Evolutionary conservation across 495 filamentous ascomycete genomes (phyloP), one percentile per base, ranked within the genome.

Genomic region (Tuber magnatum): DNA sequence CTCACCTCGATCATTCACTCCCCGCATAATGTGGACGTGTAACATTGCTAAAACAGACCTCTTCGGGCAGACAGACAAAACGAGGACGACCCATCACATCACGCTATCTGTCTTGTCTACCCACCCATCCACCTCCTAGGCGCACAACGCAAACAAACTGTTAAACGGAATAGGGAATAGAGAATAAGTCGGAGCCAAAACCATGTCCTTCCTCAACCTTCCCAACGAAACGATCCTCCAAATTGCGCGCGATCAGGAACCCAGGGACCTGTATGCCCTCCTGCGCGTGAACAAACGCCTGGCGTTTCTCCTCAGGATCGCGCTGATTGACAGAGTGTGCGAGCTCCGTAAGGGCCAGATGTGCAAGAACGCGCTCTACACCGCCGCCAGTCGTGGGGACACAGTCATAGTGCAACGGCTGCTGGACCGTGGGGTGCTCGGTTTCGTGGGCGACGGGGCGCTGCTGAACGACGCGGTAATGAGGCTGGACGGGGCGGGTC

Each of bases 171-270:
- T n/a, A n/a, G n/a, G n/a, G n/a, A n/a, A n/a, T n/a, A n/a, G n/a
- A n/a, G 32, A 32, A 6, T 5, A 16, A 32, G 16, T 3, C n/a
- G 32, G 16, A 14, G 2, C 14, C 3, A 61, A 28, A 14, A 61
- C 48, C 24, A 61, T 61, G 51, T 28, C 51, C 3, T 6, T 77
- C 24, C 48, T 77, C 24, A 39, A 28, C 8, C 71, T 77, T 24
- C 73, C 75, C 22, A 75, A 77, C 16, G 68, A 77, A 48, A 48
- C 74, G 14, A 40, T 77, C 14, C 69, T 77, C 46, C 48, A 77
- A 68, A 39, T 71, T 24, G 39, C 46, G 14, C 38, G 43, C 6
- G 48, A 68, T 22, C 69, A 74, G 24, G 32, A 20, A 0, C 43
- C 72, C 1, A 22, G 46, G 40, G 72, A 77, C 68, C 32, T 77